These are phyloP conservation scores for Xanthoconium stramineum DNA, from an alignment of 768 basidiomycete species.

Conservation along the genomic window DNA sequence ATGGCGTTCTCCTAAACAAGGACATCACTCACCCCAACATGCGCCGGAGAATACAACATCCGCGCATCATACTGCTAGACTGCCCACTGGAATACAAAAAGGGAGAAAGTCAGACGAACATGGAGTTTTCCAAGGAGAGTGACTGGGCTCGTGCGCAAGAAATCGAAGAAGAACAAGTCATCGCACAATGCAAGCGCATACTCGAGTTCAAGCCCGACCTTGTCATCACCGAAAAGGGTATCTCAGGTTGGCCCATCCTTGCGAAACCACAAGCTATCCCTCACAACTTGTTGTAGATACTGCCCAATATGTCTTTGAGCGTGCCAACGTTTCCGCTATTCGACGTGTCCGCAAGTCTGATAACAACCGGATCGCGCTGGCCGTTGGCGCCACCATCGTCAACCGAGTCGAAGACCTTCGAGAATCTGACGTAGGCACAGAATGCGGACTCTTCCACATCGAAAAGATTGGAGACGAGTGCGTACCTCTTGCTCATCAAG, in stretches of 20 bases:
- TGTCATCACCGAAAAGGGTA: conserved; percentile 95
- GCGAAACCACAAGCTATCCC: neutral
- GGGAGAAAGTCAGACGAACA: conserved; percentile 97
- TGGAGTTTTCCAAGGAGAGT: conserved; percentile 91
- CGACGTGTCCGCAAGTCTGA: conserved; percentile 98
- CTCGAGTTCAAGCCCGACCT: conserved; percentile 94
- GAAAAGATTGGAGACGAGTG: conserved; percentile 97
- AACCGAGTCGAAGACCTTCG: conserved; percentile 94
- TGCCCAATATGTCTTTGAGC: conserved; percentile 87
- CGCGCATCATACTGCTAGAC: conserved; percentile 84
- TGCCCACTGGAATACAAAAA: conserved; percentile 99
- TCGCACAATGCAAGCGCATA: conserved; percentile 77
- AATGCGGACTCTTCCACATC: conserved; percentile 94
- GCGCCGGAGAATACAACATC: conserved; percentile 86
- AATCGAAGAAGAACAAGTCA: conserved; percentile 97
- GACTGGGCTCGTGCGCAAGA: conserved; percentile 92
- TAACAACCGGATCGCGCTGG: conserved; percentile 97
- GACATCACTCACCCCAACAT: conserved; percentile 98
- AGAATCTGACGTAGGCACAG: conserved; percentile 86
- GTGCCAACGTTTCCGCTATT: conserved; percentile 86
- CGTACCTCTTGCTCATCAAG: conserved; percentile 9
- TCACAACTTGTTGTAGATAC: conserved; percentile 52
- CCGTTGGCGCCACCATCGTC: conserved; percentile 93
- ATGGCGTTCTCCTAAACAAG: conserved; percentile 97
- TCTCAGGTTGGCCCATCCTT: conserved; percentile 65